phyloP scores from a whole-genome alignment of 1,139 yeast genomes.

The Lipomyces yarrowii region DNA sequence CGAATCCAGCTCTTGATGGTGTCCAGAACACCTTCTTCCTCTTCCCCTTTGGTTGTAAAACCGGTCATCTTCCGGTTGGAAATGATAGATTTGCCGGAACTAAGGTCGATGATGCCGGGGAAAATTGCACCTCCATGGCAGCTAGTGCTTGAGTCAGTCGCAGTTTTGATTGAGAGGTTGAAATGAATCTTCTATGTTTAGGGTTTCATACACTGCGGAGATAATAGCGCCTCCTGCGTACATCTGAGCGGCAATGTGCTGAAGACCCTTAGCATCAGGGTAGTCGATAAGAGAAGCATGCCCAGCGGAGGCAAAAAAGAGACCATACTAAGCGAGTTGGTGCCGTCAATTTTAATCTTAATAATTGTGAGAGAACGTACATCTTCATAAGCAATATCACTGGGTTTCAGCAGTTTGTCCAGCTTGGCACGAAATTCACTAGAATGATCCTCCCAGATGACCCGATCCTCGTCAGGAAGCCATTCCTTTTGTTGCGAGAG shows the following conservation, averaged over 20 bases:
- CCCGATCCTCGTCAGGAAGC: conserved; percentile 8
- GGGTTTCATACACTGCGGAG: conserved; percentile 49
- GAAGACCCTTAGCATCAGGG: conserved; percentile 48
- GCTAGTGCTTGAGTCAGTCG: background rate
- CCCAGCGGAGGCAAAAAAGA: conserved; percentile 66
- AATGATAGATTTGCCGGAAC: conserved; percentile 43
- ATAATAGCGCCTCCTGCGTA: conserved; percentile 55
- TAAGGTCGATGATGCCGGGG: conserved; percentile 48
- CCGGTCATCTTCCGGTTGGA: background rate
- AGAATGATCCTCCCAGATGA: conserved; percentile 7
- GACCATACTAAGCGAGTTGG: conserved; percentile 21
- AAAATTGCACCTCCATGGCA: conserved; percentile 71
- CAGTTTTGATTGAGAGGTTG: too few relatives aligned
- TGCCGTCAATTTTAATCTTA: too few relatives aligned
- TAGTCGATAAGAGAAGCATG: conserved; percentile 64
- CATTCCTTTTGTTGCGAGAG: conserved; percentile 8
- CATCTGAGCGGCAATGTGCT: conserved; percentile 48
- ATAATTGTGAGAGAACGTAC: background rate
- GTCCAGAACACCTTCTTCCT: background rate
- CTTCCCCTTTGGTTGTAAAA: background rate
- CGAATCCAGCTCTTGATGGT: background rate
- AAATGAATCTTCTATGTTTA: too few relatives aligned
- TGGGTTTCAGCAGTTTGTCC: background rate
- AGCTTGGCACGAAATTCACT: background rate
- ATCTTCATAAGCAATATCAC: background rate